Evolutionary conservation across 805 yeast genomes (phyloP), one percentile per base, ranked within the genome.

Genomic region (Zygosaccharomyces bailii): DNA sequence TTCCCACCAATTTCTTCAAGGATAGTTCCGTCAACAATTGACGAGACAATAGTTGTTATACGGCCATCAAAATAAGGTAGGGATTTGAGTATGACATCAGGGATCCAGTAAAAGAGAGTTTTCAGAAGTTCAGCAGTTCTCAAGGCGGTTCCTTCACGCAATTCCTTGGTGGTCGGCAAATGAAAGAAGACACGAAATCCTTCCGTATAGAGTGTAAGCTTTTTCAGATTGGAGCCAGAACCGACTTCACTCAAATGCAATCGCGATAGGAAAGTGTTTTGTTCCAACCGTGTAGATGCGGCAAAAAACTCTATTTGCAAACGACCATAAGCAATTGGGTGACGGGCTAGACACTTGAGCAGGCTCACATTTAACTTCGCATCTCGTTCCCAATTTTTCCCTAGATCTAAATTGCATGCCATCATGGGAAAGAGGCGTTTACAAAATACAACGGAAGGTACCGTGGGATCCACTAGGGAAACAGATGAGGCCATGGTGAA

Each of bases 181-280:
- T 59, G 50, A 31, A 67, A 63, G 30, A 64, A 66, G 4, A 63
- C 50, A 50, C 62, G 63, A 37, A 70, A 56, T 19, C 70, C 68
- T 32, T 71, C 72, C 2, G 66, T 63, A 10, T 67, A 60, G 31
- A 70, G 56, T 29, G 59, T 57, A 31, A 69, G 41, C n/a, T 61
- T 54, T 23, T 53, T 48, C 4, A 55, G 39, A 30, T 54, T 56
- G 2, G 49, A 33, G 6, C 43, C 34, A 24, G 42, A 45, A 11
- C 48, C 39, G 5, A 48, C 43, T 13, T 51, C 46, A 24, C 54
- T 47, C 9, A 54, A 43, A 16, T 50, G 45, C 31, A 65, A 42
- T 19, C 49, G 56, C n/a, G 56, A 56, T 19, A 68, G 46, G 25
- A 68, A 61, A 2, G 57, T 46, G 16, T 53, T 51, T 14, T 65